Evolutionary conservation across 2,329 filamentous ascomycete species (phyloP).

Genomic region (Penicillium sp.): DNA sequence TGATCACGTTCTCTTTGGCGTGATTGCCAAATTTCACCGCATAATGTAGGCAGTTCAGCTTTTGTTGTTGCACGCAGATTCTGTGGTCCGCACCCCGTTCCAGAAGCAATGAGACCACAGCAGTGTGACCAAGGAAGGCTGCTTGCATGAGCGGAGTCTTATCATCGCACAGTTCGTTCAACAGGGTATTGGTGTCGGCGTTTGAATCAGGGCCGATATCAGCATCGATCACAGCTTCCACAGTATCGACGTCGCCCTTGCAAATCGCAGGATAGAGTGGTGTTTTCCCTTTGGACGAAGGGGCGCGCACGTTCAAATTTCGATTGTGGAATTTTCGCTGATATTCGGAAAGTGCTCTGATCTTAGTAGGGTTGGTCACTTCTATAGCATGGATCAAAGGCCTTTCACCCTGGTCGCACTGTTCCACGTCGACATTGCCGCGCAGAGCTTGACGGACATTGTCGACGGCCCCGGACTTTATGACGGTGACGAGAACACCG

Average conservation of each 20-base stretch:
- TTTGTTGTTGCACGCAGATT: background rate
- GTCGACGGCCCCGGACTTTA: background rate
- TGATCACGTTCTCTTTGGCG: background rate
- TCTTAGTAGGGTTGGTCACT: background rate
- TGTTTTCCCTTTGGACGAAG: background rate
- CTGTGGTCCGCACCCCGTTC: background rate
- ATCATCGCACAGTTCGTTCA: background rate
- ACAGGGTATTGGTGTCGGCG: background rate
- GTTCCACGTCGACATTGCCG: background rate
- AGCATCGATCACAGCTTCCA: background rate
- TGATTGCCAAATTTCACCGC: background rate
- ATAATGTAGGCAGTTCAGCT: background rate
- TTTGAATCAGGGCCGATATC: background rate
- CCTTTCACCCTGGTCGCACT: background rate
- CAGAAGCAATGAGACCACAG: background rate
- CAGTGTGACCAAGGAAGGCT: background rate
- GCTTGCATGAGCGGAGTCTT: slow-evolving; percentile 3
- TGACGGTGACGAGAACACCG: background rate
- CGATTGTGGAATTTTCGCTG: background rate
- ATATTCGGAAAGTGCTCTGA: background rate
- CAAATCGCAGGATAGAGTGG: slow-evolving; percentile 1
- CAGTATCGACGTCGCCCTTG: background rate
- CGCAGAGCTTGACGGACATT: background rate
- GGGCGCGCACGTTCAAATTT: background rate
- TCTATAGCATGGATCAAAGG: background rate